Evolutionary conservation across 192 early-diverging fungal species (phyloP), one percentile per base, ranked within the genome.

Genomic region (Entomortierella chlamydospora): DNA sequence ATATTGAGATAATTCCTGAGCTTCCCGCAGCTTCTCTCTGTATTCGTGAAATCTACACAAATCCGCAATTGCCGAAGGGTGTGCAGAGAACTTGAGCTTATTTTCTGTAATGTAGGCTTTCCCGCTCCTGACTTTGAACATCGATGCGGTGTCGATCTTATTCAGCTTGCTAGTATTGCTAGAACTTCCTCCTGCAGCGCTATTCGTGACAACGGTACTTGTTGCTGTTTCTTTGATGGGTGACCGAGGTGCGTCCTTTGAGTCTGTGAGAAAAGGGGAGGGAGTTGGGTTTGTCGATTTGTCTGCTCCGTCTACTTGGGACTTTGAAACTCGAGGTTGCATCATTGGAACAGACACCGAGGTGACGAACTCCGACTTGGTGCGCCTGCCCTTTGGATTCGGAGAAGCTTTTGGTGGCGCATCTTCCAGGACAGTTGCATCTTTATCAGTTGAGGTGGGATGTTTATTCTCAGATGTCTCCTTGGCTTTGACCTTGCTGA

Each of bases 91-190:
- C 20, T 56, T 70, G 62, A 79, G 76, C 52, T 79, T 79, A 31
- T 51, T 64, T 18, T 79, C 76, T 17, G 76, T 79, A 25, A 79
- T 65, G 8, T 58, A 70, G 5, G 68, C 76, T 42, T 79, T 79
- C 11, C 76, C 76, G 28, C 54, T 70, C 34, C 61, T 70, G 51
- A 79, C 62, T 52, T 68, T 70, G 63, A 79, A 79, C 76, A 79
- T 79, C 34, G 67, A 70, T 1, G 68, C 68, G 6, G 76, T 45
- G 41, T 79, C 76, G 1, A 49, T 59, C 51, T 79, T 79, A 57
- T 70, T 70, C 13, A 70, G 13, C 59, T 70, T 70, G 63, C 63
- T 79, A 20, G 58, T 9, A 26, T 20, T 37, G 29, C 30, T 72
- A 0, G 61, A 33, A 28, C 17, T 33, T 15, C 17, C 33, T 28